Conservation (phyloP, 148 eudicot species). For the Pouteria glomerata region DNA sequence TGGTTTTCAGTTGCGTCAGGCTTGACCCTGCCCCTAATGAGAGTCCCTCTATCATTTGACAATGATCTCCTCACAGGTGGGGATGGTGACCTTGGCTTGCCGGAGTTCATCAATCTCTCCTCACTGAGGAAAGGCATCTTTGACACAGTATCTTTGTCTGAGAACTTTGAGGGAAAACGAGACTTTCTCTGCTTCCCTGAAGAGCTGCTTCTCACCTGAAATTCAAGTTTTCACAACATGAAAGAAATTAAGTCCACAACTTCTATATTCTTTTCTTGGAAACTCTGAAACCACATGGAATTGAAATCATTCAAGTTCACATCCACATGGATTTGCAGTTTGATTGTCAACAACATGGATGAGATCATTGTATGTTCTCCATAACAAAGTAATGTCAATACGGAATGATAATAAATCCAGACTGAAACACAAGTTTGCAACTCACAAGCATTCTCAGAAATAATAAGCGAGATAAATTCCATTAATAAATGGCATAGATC, state of each 20-base stretch:
- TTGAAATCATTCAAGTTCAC: not conserved
- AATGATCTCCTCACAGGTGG: slow-evolving; percentile 75
- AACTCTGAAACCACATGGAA: not conserved
- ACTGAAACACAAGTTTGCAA: not conserved
- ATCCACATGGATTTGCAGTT: not conserved
- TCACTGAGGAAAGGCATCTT: slow-evolving; percentile 55
- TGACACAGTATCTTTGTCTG: slow-evolving; percentile 51
- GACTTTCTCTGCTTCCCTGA: slow-evolving; percentile 71
- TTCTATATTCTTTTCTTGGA: not conserved
- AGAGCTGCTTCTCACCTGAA: slow-evolving; percentile 75
- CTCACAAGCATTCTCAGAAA: not conserved
- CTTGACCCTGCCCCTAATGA: slow-evolving; percentile 48
- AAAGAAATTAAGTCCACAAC: not conserved
- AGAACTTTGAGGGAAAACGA: slow-evolving; percentile 45
- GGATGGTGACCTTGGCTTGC: slow-evolving; percentile 59
- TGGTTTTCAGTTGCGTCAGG: slow-evolving; percentile 49
- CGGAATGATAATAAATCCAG: not conserved
- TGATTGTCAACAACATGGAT: too few relatives aligned
- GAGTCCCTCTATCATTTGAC: slow-evolving; percentile 83
- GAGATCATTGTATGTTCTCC: too few relatives aligned
- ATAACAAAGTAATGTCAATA: not conserved
- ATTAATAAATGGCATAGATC: not conserved
- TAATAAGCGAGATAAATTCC: not conserved
- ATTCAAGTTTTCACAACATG: slow-evolving; percentile 1
- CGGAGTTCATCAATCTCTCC: slow-evolving; percentile 39